Conservation (phyloP, 306 rosid species). For the Pachyrhizus erosus region DNA sequence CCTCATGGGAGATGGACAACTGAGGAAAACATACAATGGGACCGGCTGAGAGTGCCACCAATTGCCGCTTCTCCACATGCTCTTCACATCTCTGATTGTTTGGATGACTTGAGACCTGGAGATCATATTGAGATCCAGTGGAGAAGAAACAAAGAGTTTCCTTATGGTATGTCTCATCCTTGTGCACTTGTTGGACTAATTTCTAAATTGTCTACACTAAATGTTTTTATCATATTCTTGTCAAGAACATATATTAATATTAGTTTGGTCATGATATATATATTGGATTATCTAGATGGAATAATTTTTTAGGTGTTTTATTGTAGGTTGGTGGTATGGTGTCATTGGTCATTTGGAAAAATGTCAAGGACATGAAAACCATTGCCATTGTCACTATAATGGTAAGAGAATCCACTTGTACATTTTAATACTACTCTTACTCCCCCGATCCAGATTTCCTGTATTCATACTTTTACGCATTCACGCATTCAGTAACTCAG, state of each 20-base stretch:
- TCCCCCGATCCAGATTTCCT: not conserved
- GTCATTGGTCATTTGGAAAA: conserved; percentile 75
- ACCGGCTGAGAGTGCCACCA: conserved; percentile 80
- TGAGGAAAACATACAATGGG: conserved; percentile 85
- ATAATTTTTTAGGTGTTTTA: conserved; percentile 9
- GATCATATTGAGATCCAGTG: conserved; percentile 96
- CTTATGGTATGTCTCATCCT: conserved; percentile 69
- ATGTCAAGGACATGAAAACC: conserved; percentile 61
- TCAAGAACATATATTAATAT: not conserved
- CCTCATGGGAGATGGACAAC: conserved; percentile 76
- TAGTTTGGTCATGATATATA: conserved; percentile 15
- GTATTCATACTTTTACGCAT: not conserved
- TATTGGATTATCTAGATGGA: conserved; percentile 14
- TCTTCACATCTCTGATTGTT: conserved; percentile 77
- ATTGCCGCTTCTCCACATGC: conserved; percentile 62
- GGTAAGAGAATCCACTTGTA: conserved; percentile 60
- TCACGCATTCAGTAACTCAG: too few relatives aligned
- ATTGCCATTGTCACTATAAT: conserved; percentile 66
- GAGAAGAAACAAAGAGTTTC: conserved; percentile 88
- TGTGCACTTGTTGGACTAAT: not conserved
- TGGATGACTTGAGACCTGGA: conserved; percentile 73
- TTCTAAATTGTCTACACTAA: not conserved
- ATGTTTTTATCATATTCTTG: conserved; percentile 11
- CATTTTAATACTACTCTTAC: conserved; percentile 11
- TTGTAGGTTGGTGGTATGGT: conserved; percentile 97